Conservation (phyloP, 306 rosid species). For the Neltuma alba region DNA sequence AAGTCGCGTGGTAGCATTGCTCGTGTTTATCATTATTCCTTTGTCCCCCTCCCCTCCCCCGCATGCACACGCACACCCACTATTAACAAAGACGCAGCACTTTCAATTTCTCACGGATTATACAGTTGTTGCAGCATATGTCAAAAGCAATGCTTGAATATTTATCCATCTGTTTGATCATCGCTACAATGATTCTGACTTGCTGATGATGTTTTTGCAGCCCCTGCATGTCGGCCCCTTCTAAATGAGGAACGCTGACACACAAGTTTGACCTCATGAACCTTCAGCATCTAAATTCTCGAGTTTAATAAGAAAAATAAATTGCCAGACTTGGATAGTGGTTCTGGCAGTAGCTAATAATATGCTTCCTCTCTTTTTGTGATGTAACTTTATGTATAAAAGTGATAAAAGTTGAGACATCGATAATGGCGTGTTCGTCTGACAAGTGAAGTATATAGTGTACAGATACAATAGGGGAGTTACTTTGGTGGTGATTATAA, state of each 20-base stretch:
- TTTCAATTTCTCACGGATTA: neutral
- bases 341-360: constrained; percentile 28
- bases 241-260: constrained; percentile 54
- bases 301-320: constrained; percentile 20
- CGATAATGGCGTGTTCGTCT: neutral
- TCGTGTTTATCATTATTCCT: neutral
- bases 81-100: neutral
- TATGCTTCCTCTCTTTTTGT: constrained; percentile 22
- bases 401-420: neutral
- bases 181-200: constrained; percentile 16
- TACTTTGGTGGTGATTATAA: neutral
- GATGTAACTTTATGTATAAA: neutral
- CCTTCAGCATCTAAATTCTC: constrained; percentile 17
- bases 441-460: neutral
- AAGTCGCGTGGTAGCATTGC: neutral
- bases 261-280: constrained; percentile 29
- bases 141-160: neutral
- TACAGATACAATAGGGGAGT: neutral
- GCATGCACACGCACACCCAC: neutral
- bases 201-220: constrained; percentile 45
- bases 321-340: constrained; percentile 16
- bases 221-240: constrained; percentile 58
- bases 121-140: neutral
- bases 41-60: neutral
- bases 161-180: constrained; percentile 7